Percentiles rank a stretch among this genome's conserved stretches.
These are phyloP conservation scores for Globisporangium canariense DNA, from an alignment of 352 stramenopile genomes.

Conservation along the genomic window DNA sequence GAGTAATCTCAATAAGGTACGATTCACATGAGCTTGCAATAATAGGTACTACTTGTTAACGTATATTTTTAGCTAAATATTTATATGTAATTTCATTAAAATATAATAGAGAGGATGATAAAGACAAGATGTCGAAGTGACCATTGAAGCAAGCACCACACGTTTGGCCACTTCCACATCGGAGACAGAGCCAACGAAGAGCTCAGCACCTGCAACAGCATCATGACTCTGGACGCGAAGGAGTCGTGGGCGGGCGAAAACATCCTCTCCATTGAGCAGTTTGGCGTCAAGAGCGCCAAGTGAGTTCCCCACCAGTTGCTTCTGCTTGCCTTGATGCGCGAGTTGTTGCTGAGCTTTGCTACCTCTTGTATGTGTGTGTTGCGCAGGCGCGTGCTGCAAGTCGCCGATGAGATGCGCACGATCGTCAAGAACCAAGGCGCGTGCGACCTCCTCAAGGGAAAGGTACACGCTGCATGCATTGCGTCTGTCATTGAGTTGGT, in stretches of 20 bases:
- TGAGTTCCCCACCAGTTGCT: slow-evolving; percentile 22
- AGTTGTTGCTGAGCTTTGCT: background rate
- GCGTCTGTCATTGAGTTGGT: background rate
- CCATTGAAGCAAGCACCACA: background rate
- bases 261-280: slow-evolving; percentile 79
- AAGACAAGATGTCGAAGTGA: background rate
- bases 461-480: slow-evolving; percentile 27
- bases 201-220: slow-evolving; percentile 11
- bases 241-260: slow-evolving; percentile 69
- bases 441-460: slow-evolving; percentile 80
- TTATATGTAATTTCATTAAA: background rate
- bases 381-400: slow-evolving; percentile 55
- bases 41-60: no score
- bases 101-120: background rate
- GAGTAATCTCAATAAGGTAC: no score
- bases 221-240: slow-evolving; percentile 48
- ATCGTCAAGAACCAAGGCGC: slow-evolving; percentile 73
- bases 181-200: slow-evolving; percentile 2
- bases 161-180: slow-evolving; percentile 9
- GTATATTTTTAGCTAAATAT: background rate
- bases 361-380: slow-evolving; percentile 7
- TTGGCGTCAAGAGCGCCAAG: slow-evolving; percentile 69
- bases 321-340: slow-evolving; percentile 2
- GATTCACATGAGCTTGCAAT: no score
- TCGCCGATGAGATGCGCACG: slow-evolving; percentile 81